Evolutionary conservation across 495 filamentous ascomycete genomes (phyloP).

Genomic region (Penicillium chermesinum): DNA sequence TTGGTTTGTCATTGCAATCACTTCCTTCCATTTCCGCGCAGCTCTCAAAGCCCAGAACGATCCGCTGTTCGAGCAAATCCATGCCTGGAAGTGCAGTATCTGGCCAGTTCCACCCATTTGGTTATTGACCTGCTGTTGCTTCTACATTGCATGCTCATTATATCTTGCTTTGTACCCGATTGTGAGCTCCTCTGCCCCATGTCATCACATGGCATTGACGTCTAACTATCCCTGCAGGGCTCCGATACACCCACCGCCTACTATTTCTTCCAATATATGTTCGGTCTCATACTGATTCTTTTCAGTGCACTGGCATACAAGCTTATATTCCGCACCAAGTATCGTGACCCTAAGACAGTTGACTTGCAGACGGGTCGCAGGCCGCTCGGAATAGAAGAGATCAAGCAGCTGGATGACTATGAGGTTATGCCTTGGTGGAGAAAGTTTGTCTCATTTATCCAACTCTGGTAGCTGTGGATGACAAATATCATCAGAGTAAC

Average conservation of each 20-base stretch:
- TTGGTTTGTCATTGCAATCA: slow-evolving; percentile 28
- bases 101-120: slow-evolving; percentile 29
- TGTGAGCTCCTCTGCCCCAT: background rate
- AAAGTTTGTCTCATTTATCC: background rate
- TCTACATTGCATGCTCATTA: slow-evolving; percentile 6
- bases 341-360: background rate
- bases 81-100: slow-evolving; percentile 22
- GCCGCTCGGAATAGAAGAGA: background rate
- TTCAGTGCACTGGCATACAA: slow-evolving; percentile 1
- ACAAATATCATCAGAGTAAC: too few species aligned
- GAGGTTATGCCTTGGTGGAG: slow-evolving; percentile 1
- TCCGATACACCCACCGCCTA: slow-evolving; percentile 11
- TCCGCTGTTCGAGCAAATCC: slow-evolving; percentile 16
- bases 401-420: slow-evolving; percentile 1
- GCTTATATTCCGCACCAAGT: slow-evolving; percentile 1
- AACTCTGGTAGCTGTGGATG: slow-evolving; percentile 3
- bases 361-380: slow-evolving; percentile 4
- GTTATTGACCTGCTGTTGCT: slow-evolving; percentile 11
- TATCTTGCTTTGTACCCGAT: slow-evolving; percentile 7
- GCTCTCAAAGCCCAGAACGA: slow-evolving; percentile 29
- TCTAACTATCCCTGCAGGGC: slow-evolving; percentile 9
- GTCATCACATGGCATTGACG: background rate
- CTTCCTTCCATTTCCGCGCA: slow-evolving; percentile 24
- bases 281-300: slow-evolving; percentile 22
- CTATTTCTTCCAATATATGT: slow-evolving; percentile 30